Evolutionary conservation across 1,139 yeast genomes (phyloP).

Genomic region (Geotrichum restrictum): DNA sequence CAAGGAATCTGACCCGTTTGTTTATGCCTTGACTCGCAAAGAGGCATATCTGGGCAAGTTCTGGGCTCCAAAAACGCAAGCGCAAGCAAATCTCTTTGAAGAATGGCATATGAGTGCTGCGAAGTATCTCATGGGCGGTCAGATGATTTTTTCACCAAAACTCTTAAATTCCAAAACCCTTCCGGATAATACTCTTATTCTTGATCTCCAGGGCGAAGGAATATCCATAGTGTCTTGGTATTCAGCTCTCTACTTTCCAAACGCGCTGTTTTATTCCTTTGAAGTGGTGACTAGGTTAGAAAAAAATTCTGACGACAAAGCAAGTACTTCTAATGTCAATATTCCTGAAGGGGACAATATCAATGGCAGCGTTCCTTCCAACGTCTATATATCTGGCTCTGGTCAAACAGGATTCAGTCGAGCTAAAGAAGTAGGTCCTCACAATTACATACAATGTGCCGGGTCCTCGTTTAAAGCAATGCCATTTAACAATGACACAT

Average conservation of each 20-base stretch:
- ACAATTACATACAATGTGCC: constrained; percentile 33
- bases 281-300: constrained; percentile 19
- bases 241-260: constrained; percentile 40
- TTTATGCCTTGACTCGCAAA: constrained; percentile 35
- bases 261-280: constrained; percentile 37
- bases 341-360: too few relatives aligned
- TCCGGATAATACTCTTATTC: too few relatives aligned
- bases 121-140: constrained; percentile 31
- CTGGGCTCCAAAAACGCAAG: too few relatives aligned
- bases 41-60: constrained; percentile 31
- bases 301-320: too few relatives aligned
- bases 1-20: constrained; percentile 33
- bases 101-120: constrained; percentile 38
- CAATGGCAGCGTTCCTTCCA: too few relatives aligned
- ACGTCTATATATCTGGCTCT: too few relatives aligned
- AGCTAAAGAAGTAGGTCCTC: constrained; percentile 28
- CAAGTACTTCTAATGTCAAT: too few relatives aligned
- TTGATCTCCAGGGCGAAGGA: constrained; percentile 32
- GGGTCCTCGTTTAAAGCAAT: constrained; percentile 35
- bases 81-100: constrained; percentile 24
- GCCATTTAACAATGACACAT: constrained; percentile 40
- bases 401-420: too few relatives aligned
- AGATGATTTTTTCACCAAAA: constrained; percentile 25
- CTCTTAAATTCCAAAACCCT: too few relatives aligned
- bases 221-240: constrained; percentile 43